These are phyloP conservation scores for Pythium coloratum DNA, from an alignment of 352 stramenopile species.

Conservation along the genomic window DNA sequence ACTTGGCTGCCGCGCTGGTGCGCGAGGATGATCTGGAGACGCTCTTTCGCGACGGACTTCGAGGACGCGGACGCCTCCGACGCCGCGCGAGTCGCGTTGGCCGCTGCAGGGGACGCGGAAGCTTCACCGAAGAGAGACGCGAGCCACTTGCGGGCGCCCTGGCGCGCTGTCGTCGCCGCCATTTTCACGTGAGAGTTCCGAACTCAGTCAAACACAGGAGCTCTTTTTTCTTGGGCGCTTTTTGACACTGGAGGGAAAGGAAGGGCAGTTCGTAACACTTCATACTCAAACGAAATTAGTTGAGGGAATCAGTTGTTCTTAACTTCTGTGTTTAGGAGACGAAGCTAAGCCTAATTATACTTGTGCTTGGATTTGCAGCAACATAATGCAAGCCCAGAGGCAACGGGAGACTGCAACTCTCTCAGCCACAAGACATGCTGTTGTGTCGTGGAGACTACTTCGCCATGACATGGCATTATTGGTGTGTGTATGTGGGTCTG, in stretches of 20 bases:
- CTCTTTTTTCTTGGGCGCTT: neutral
- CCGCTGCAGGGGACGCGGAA: conserved; percentile 23
- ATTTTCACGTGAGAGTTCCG: conserved; percentile 24
- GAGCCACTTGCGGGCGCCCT: conserved; percentile 81
- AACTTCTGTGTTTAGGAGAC: neutral
- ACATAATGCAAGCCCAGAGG: neutral
- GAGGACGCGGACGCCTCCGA: conserved; percentile 38
- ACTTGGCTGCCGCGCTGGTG: conserved; percentile 85
- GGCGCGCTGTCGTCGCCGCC: conserved; percentile 46
- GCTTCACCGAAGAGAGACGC: conserved; percentile 69
- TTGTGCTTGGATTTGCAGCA: no score
- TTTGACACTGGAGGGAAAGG: conserved; percentile 2
- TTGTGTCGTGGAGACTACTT: no score
- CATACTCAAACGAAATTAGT: conserved; percentile 14
- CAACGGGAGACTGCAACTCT: no score
- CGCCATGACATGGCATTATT: no score
- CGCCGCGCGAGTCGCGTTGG: conserved; percentile 21
- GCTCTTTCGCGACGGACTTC: conserved; percentile 86
- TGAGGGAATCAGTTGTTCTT: neutral
- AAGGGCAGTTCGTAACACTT: conserved; percentile 5
- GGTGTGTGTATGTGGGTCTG: no score
- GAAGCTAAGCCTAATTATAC: neutral
- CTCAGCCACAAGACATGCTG: no score
- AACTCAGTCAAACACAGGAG: neutral
- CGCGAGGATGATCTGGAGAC: conserved; percentile 88